Base-by-base conservation (phyloP, 768 basidiomycete genomes). In the Sarcomyxa edulis region DNA sequence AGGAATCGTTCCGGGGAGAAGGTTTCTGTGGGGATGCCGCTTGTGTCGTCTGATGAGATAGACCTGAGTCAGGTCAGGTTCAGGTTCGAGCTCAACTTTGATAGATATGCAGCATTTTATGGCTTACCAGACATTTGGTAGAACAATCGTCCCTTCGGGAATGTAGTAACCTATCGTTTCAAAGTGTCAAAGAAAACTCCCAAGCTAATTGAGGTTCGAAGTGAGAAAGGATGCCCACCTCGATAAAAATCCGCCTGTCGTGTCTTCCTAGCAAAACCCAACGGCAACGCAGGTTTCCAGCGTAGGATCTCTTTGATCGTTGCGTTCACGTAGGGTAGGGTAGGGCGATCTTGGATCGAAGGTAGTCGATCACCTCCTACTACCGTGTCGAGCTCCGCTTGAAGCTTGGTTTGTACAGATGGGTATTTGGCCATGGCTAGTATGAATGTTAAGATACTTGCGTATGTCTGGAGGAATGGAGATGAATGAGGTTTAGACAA, bases 271-370 rank as follows among this genome's bases (percentile, higher is more conserved):
- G 25, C 16, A 4, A 37, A 6, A 1, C 37, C 37, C 2, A 27
- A 3, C 10, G 37, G 37, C 11, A 24, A 6, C 18, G 30, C 22
- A n/a, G 37, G 23, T 18, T 28, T 37, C n/a, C 27, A 37, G 23
- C 37, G 37, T 19, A 27, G 37, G 25, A 37, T 18, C 37, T 37
- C 37, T 16, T 37, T 37, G 26, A 37, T 37, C 6, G 30, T 19
- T 7, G 37, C 23, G 11, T 37, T 37, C 10, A 37, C 10, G 22
- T 37, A 37, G 5, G 37, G 23, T 9, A 37, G 25, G 14, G 27
- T 28, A 9, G 24, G n/a, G n/a, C 16, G 21, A 27, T 37, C 37
- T 5, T 37, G 26, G 3, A 29, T 27, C 12, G 26, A 19, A 5
- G 37, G 37, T 9, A 37, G 22, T 8, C 26, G 37, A n/a, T 14